These are phyloP conservation scores for Sphagnum tenellum DNA, from an alignment of 225 moss, liverwort and hornwort genomes.

Conservation along the genomic window DNA sequence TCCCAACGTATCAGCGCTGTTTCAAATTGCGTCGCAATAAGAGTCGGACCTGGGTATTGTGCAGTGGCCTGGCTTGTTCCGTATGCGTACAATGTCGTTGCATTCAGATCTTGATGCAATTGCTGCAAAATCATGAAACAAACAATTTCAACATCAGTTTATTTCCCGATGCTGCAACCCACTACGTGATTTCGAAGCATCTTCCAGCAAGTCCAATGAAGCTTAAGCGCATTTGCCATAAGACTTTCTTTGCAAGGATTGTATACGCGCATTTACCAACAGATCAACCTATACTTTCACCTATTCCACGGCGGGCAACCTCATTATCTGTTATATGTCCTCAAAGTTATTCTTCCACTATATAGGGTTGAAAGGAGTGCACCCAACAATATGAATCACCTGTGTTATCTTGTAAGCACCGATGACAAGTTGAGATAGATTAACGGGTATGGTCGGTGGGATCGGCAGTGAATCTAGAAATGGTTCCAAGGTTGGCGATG, in stretches of 20 bases:
- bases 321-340: too few species aligned
- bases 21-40: constrained; percentile 6
- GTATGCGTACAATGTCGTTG: constrained; percentile 30
- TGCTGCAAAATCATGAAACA: constrained; percentile 12
- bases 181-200: too few species aligned
- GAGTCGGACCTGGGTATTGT: constrained; percentile 23
- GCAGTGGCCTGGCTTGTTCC: constrained; percentile 18
- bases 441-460: neutral
- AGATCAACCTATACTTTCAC: too few species aligned
- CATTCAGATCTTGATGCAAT: constrained; percentile 31
- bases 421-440: neutral
- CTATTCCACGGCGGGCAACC: too few species aligned
- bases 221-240: too few species aligned
- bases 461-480: constrained; percentile 48
- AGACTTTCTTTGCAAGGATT: too few species aligned
- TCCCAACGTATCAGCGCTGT: constrained; percentile 18
- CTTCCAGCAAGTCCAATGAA: too few species aligned
- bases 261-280: too few species aligned
- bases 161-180: too few species aligned
- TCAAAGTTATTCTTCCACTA: too few species aligned
- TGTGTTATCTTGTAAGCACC: constrained; percentile 27
- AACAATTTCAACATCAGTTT: too few species aligned
- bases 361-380: too few species aligned
- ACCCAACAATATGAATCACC: constrained; percentile 5
- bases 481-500: constrained; percentile 35